Evolutionary conservation across 208 protist species (phyloP).

Genomic region (Leishmania tropica): DNA sequence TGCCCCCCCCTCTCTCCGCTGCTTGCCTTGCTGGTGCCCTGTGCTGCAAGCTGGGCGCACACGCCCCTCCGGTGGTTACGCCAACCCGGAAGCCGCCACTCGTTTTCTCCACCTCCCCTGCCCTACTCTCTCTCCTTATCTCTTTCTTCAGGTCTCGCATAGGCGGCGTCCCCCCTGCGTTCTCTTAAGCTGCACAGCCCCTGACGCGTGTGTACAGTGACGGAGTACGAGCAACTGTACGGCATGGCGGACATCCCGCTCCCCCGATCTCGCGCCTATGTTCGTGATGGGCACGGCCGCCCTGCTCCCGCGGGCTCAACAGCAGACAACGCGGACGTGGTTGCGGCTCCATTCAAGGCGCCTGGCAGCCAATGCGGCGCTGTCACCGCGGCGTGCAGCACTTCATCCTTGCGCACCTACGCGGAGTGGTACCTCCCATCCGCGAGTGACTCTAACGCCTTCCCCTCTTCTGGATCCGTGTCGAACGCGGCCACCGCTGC

Average conservation of each 20-base stretch:
- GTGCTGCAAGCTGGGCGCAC: not conserved
- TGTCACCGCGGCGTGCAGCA: not conserved
- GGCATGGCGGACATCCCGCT: slow-evolving; percentile 49
- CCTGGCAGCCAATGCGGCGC: slow-evolving; percentile 1
- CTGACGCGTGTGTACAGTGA: slow-evolving; percentile 7
- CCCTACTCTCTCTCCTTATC: not conserved
- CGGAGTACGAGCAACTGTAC: slow-evolving; percentile 42
- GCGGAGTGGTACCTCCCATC: slow-evolving; percentile 54
- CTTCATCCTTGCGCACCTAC: slow-evolving; percentile 34
- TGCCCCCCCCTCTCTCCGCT: not conserved
- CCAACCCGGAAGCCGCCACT: not conserved
- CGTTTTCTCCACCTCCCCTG: not conserved
- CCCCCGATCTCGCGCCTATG: slow-evolving; percentile 7
- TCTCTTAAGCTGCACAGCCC: not conserved
- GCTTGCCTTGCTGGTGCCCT: not conserved
- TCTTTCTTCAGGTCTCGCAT: not conserved
- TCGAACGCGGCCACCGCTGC: not conserved
- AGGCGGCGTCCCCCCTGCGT: not conserved
- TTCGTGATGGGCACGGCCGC: slow-evolving; percentile 28
- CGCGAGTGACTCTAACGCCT: slow-evolving; percentile 1
- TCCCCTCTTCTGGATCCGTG: not conserved
- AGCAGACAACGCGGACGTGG: not conserved
- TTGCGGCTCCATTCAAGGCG: not conserved
- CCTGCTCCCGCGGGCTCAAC: slow-evolving; percentile 2
- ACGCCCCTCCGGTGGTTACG: not conserved